Percentiles rank a stretch among this genome's conserved stretches.
Conservation (phyloP, 345 rosid species). For the Murraya paniculata region DNA sequence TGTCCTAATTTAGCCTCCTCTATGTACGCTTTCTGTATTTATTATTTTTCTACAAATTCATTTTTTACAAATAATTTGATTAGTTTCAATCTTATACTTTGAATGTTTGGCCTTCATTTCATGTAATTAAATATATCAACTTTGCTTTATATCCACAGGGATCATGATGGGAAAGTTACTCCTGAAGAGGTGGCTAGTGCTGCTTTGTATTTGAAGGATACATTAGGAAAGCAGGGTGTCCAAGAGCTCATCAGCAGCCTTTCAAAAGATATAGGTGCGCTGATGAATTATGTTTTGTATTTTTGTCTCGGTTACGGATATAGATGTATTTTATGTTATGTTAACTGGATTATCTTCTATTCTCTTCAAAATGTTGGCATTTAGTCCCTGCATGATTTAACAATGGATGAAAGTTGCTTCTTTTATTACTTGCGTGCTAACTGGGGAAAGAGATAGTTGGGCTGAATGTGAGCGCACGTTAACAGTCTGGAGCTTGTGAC, state of each 20-base stretch:
- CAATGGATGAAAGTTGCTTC: neutral
- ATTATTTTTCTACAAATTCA: neutral
- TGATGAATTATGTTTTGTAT: neutral
- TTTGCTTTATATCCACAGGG: conserved; percentile 40
- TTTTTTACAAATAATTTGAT: neutral
- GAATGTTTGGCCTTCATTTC: neutral
- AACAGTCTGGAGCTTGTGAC: neutral
- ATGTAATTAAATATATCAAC: neutral
- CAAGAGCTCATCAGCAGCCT: conserved; percentile 75
- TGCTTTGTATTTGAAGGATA: conserved; percentile 71
- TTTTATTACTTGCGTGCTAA: neutral
- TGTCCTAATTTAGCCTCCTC: neutral
- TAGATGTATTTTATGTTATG: neutral
- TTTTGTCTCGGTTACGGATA: neutral
- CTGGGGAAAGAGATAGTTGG: neutral
- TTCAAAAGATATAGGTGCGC: conserved; percentile 72
- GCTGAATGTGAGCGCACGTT: neutral
- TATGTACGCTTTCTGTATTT: neutral
- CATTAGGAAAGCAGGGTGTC: conserved; percentile 69
- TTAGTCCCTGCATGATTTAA: too few relatives aligned
- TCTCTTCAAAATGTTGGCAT: neutral
- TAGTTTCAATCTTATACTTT: neutral
- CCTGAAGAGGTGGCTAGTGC: conserved; percentile 89
- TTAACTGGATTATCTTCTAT: neutral
- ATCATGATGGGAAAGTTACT: conserved; percentile 82